Base-by-base conservation (phyloP, 2,329 filamentous ascomycete genomes). In the Fusarium austroafricanum region DNA sequence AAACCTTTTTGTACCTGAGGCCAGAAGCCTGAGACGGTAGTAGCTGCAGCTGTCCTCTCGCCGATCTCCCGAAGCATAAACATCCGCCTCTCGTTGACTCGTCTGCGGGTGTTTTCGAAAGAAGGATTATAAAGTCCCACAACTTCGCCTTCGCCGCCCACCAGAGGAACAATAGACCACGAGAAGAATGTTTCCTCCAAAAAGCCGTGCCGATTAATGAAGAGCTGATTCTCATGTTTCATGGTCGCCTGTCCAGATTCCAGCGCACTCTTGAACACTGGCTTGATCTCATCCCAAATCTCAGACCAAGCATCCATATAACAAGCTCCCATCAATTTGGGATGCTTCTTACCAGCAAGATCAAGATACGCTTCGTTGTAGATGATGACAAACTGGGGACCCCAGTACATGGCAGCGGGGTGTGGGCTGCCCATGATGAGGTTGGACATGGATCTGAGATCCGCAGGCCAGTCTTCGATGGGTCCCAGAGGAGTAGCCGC, bases 101-200 rank as follows among this genome's bases (percentile, higher is more conserved):
- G 92, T 20, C 92, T 85, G 21, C 91, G 81, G 2, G 92, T 96
- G 74, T 94, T 93, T 69, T 96, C 92, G 68, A 94, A 95, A 0
- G 90, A 87, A 4, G 92, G 92, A 73, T 94, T 94, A 76, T 93
- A 94, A 0, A 95, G 78, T 3, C 91, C 92, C 64, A 92, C 87
- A 10, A 94, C 90, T 14, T 87, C 87, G 3, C 92, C 92, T 61
- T 94, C 90, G 38, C 85, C 83, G 5, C 92, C 92, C 2, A 95
- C 86, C 65, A 95, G 83, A 0, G 92, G 92, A 26, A 95, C 90
- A 40, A 95, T 89, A 2, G 89, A 92, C 92, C 92, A 95, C 14
- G 90, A 92, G 75, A 95, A 95, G 75, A 92, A 95, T 0, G 91
- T 89, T 75, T 96, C 92, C 77, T 96, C 92, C 2, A 93, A 78